phyloP scores from a whole-genome alignment of 179 eudicot genomes.

The Heliamphora pulchella region DNA sequence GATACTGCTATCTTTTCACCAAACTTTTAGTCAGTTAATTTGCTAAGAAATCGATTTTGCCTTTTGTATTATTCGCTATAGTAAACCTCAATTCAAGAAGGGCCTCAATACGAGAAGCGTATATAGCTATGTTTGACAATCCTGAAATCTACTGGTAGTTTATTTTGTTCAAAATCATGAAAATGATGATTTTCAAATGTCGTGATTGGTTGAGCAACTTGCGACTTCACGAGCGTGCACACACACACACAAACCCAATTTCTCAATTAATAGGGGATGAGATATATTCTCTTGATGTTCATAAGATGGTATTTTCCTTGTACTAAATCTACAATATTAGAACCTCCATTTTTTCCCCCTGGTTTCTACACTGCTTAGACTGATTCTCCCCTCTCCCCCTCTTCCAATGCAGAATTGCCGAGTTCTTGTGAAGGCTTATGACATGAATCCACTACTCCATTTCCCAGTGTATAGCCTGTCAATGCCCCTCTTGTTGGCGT shows the following conservation, averaged over 20 bases:
- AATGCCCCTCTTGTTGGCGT: conserved; percentile 61
- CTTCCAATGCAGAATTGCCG: conserved; percentile 54
- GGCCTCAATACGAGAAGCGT: neutral
- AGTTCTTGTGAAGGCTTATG: conserved; percentile 67
- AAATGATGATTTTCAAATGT: no score
- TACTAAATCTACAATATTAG: neutral
- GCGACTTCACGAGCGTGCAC: no score
- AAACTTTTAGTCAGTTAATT: neutral
- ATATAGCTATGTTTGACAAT: no score
- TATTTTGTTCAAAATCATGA: no score
- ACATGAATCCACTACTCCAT: conserved; percentile 75
- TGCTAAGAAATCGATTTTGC: neutral
- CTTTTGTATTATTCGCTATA: neutral
- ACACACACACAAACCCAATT: no score
- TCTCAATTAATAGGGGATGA: no score
- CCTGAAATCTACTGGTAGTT: no score
- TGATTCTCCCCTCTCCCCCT: neutral
- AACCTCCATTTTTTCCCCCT: neutral
- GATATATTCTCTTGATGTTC: neutral
- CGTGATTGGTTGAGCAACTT: no score
- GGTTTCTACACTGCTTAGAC: neutral
- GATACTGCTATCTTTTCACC: neutral
- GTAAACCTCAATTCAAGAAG: neutral
- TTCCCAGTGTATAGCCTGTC: conserved; percentile 59
- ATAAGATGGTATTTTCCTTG: neutral